These are phyloP conservation scores for Phytophthora pistaciae DNA, from an alignment of 352 stramenopile genomes.

Conservation along the genomic window DNA sequence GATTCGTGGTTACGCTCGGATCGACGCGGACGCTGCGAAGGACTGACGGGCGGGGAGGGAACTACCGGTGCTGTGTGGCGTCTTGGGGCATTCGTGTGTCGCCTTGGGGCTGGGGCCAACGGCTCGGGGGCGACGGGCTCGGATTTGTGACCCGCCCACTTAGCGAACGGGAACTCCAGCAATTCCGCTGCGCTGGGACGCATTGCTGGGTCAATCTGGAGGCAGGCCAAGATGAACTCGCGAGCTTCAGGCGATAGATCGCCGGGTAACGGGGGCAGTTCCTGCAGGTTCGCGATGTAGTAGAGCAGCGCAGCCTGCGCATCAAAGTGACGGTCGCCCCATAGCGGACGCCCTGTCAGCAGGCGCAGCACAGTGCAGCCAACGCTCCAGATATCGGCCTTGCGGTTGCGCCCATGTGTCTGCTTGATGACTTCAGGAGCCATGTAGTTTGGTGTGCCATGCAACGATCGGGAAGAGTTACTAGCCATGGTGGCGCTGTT, in stretches of 20 bases:
- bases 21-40: not conserved
- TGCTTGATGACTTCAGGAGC: conserved; percentile 91
- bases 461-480: conserved; percentile 57
- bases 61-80: conserved; percentile 35
- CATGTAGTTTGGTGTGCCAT: conserved; percentile 90
- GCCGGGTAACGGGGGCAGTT: conserved; percentile 49
- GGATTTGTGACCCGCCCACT: conserved; percentile 16
- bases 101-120: conserved; percentile 1
- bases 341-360: conserved; percentile 68
- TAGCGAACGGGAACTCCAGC: conserved; percentile 92
- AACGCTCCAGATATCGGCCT: conserved; percentile 88
- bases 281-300: conserved; percentile 64
- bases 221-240: conserved; percentile 60
- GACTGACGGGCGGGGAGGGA: not conserved
- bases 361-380: conserved; percentile 86
- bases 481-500: conserved; percentile 62
- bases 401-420: conserved; percentile 64
- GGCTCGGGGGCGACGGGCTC: conserved; percentile 17
- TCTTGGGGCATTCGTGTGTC: conserved; percentile 23
- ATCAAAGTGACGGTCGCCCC: conserved; percentile 86
- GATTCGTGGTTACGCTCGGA: conserved; percentile 12
- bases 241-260: conserved; percentile 48
- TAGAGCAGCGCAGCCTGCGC: conserved; percentile 74
- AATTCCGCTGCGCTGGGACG: conserved; percentile 91
- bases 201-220: conserved; percentile 57